Base-by-base conservation (phyloP, 2,329 filamentous ascomycete genomes). In the Verticillium alfalfae region DNA sequence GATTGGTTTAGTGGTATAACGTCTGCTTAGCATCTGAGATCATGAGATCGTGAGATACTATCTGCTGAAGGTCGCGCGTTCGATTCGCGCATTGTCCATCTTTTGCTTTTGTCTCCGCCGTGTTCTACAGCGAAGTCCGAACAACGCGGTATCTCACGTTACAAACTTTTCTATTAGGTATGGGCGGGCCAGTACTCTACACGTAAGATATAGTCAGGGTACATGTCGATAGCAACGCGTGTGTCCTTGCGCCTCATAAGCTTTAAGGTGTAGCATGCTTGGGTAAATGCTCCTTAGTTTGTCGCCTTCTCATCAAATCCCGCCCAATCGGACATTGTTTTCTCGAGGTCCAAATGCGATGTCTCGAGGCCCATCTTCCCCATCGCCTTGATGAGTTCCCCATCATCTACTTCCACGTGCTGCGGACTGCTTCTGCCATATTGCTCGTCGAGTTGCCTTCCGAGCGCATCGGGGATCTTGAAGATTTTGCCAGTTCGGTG, bases 1-100 rank as follows among this genome's bases (percentile, higher is more conserved):
- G 45, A 52, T 52, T 58, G 56, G 56, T 58, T 39, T 58, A 58
- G 56, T 58, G 56, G 56, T 58, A 58, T 58, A 39, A 58, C 56
- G 37, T 58, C 56, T 58, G 56, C 56, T 58, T 58, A 58, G 56
- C 56, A 58, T 52, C 45, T 8, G 18, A 52, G 45, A 52, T 52
- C 45, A 18, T 52, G 18, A 52, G 45, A 52, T 52, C 45, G 8
- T 5, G 13, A 52, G 45, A 52, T 52, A 52, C 45, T 52, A 52
- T 18, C 45, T 58, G 56, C 56, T 58, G 56, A 58, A 58, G 56
- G 56, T 58, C 56, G 34, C 56, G 56, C 56, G 56, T 58, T 58
- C 56, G 37, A 58, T 58, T 58, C 56, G 56, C 56, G 56, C 34
- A 58, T 58, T 39, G 56, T 58, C 56, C 56, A 58, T 5, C 18